A percentile compares a stretch with the other conserved stretches of the same genome.
Conservation (phyloP, 345 rosid genomes). For the Eucalyptus pumila region DNA sequence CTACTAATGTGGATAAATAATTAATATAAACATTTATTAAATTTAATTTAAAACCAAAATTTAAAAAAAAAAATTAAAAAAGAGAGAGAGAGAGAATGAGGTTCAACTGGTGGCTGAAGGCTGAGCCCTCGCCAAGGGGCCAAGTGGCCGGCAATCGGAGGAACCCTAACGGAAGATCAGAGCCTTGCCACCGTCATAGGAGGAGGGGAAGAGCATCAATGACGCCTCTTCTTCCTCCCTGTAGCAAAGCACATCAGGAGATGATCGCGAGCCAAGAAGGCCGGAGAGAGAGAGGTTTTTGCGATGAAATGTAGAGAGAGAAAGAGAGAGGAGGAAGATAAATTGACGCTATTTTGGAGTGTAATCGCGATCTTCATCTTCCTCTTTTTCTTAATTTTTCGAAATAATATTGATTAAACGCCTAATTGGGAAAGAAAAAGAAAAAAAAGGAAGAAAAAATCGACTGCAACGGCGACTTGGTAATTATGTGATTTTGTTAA, state of each 20-base stretch:
- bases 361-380: background rate
- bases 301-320: background rate
- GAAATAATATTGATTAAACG: background rate
- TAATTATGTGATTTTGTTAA: background rate
- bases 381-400: no score
- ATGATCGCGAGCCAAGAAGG: background rate
- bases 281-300: background rate
- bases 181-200: background rate
- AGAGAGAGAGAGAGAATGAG: no score
- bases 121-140: no score
- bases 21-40: no score
- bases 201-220: background rate
- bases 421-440: background rate
- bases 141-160: background rate
- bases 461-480: background rate
- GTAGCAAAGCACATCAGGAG: background rate
- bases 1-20: no score
- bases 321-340: background rate
- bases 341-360: background rate
- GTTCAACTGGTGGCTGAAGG: fast-evolving
- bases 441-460: background rate
- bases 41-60: no score
- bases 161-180: background rate
- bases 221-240: background rate
- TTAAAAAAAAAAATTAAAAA: no score